Percentiles rank a stretch among this genome's conserved stretches.
Evolutionary conservation across 1,284 basidiomycete genomes (phyloP).

Genomic region (Agroathelia rolfsii): DNA sequence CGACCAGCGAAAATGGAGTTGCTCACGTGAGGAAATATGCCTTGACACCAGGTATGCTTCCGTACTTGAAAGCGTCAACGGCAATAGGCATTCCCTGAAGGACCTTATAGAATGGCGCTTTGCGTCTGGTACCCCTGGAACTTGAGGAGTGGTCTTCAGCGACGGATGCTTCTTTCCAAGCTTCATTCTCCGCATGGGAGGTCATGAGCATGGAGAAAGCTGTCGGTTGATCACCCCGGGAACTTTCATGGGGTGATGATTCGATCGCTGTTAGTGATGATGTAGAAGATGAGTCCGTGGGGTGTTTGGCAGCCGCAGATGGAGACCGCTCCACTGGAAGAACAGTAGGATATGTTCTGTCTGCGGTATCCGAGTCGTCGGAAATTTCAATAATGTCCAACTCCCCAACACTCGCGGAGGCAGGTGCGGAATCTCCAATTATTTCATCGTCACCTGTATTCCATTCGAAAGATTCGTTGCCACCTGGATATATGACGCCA

Average conservation of each 20-base stretch:
- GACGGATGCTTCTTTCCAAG: slow-evolving; percentile 72
- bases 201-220: slow-evolving; percentile 81
- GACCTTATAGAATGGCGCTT: slow-evolving; percentile 93
- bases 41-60: slow-evolving; percentile 76
- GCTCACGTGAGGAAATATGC: slow-evolving; percentile 84
- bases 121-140: slow-evolving; percentile 49
- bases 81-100: slow-evolving; percentile 95
- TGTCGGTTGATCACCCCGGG: slow-evolving; percentile 17
- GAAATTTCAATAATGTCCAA: no score
- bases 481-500: no score
- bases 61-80: slow-evolving; percentile 93
- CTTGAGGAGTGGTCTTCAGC: slow-evolving; percentile 41
- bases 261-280: no score
- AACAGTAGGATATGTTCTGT: no score
- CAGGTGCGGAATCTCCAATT: no score
- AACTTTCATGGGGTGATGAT: slow-evolving; percentile 5
- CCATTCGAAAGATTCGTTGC: no score
- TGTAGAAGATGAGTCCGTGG: no score
- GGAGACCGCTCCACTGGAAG: no score
- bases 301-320: no score
- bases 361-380: no score
- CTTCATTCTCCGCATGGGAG: slow-evolving; percentile 67
- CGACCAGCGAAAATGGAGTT: slow-evolving; percentile 9
- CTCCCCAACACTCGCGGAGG: no score
- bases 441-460: slow-evolving; percentile 53